These are phyloP conservation scores for Meyerozyma sp. DNA, from an alignment of 1,139 yeast genomes.

Conservation along the genomic window DNA sequence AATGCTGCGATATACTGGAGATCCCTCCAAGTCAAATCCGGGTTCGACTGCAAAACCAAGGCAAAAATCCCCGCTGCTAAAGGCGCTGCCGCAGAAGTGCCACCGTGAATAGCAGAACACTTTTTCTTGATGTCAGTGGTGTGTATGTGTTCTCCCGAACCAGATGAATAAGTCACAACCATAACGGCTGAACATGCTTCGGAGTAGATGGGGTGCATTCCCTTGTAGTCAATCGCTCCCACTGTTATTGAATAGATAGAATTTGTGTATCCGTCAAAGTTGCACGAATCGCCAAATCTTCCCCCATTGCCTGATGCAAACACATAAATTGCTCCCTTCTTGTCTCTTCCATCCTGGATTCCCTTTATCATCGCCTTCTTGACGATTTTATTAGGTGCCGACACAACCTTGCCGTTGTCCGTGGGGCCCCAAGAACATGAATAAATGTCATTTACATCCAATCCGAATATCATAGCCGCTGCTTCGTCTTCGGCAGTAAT, in stretches of 20 bases:
- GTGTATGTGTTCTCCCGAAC: slow-evolving; percentile 84
- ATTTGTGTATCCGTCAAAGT: slow-evolving; percentile 96
- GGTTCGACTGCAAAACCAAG: slow-evolving; percentile 73
- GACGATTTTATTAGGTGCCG: slow-evolving; percentile 76
- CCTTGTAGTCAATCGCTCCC: slow-evolving; percentile 85
- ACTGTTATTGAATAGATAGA: slow-evolving; percentile 93
- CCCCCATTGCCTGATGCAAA: slow-evolving; percentile 98
- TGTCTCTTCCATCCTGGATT: slow-evolving; percentile 73
- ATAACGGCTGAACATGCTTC: slow-evolving; percentile 94
- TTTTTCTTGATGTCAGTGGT: slow-evolving; percentile 78
- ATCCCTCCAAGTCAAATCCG: slow-evolving; percentile 93
- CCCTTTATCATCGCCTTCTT: slow-evolving; percentile 81
- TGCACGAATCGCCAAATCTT: slow-evolving; percentile 77
- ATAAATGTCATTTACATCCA: slow-evolving; percentile 83
- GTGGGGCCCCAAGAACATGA: slow-evolving; percentile 99
- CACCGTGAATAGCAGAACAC: slow-evolving; percentile 81
- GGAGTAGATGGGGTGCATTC: slow-evolving; percentile 80
- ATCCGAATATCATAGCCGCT: slow-evolving; percentile 71
- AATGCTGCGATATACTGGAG: slow-evolving; percentile 78
- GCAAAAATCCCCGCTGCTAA: slow-evolving; percentile 93
- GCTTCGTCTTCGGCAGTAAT: slow-evolving; percentile 90
- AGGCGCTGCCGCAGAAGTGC: slow-evolving; percentile 99
- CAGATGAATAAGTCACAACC: slow-evolving; percentile 94
- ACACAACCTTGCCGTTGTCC: slow-evolving; percentile 84
- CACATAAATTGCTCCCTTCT: slow-evolving; percentile 84